Conservation (phyloP, 1,284 basidiomycete species). For the Cutaneotrichosporon sp. region DNA sequence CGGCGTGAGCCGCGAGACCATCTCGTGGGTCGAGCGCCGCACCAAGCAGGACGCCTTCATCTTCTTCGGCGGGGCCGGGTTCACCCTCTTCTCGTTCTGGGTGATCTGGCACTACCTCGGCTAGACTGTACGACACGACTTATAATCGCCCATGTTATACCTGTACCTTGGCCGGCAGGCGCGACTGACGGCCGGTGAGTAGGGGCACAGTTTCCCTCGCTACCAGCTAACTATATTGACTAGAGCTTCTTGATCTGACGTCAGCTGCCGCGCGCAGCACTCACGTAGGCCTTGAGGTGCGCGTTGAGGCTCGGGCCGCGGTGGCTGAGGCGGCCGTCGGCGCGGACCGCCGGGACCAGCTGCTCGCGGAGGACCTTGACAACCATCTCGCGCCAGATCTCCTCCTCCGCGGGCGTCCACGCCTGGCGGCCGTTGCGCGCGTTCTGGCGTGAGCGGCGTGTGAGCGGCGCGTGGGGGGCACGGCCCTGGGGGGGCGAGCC, state of each 20-base stretch:
- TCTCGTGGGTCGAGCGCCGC: slow-evolving; percentile 90
- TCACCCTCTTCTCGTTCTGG: slow-evolving; percentile 88
- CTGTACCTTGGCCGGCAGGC: background rate
- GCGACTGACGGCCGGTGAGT: background rate
- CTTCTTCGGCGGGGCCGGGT: slow-evolving; percentile 74
- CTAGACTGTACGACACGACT: slow-evolving; percentile 47
- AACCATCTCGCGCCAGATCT: slow-evolving; percentile 26
- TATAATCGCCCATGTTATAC: slow-evolving; percentile 5
- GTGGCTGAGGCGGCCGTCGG: slow-evolving; percentile 31
- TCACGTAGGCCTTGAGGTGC: slow-evolving; percentile 33
- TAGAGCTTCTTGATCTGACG: slow-evolving; percentile 10
- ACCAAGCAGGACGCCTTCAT: slow-evolving; percentile 93
- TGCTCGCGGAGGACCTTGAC: slow-evolving; percentile 15
- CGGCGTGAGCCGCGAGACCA: slow-evolving; percentile 89
- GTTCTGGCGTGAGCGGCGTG: background rate
- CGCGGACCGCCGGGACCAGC: slow-evolving; percentile 25
- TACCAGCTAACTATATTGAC: too few species aligned
- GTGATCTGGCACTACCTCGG: slow-evolving; percentile 87
- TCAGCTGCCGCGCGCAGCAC: slow-evolving; percentile 15
- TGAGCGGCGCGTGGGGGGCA: too few species aligned
- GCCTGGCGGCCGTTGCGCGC: background rate
- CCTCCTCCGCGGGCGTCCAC: slow-evolving; percentile 34
- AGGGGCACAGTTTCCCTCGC: background rate
- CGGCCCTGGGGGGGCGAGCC: background rate
- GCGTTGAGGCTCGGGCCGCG: slow-evolving; percentile 27